Conservation (phyloP, 2,329 filamentous ascomycete genomes). For the Zasmidium angulare region DNA sequence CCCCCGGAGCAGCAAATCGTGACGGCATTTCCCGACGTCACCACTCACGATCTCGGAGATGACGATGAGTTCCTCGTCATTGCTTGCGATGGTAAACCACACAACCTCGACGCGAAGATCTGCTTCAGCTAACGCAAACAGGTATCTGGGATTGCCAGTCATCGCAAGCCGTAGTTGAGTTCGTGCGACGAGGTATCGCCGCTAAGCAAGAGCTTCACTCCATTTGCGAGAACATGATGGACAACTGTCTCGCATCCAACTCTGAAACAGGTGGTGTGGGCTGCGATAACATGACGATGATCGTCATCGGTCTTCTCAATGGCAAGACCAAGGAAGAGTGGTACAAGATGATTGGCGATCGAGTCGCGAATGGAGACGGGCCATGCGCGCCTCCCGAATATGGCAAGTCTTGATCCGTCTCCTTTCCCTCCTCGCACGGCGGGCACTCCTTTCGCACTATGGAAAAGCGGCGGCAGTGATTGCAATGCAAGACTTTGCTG, state of each 20-base stretch:
- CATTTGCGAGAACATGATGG: slow-evolving; percentile 99
- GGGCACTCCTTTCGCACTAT: neutral
- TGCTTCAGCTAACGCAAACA: too few relatives aligned
- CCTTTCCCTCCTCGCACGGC: slow-evolving; percentile 3
- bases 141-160: slow-evolving; percentile 99
- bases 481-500: slow-evolving; percentile 18
- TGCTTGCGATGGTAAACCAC: slow-evolving; percentile 80
- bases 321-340: slow-evolving; percentile 95
- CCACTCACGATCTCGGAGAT: slow-evolving; percentile 81
- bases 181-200: slow-evolving; percentile 92
- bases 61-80: slow-evolving; percentile 96
- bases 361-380: slow-evolving; percentile 94
- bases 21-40: slow-evolving; percentile 93
- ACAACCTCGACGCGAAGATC: too few relatives aligned
- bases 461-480: neutral
- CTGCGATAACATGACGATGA: slow-evolving; percentile 99
- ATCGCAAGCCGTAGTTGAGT: slow-evolving; percentile 94
- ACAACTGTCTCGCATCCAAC: slow-evolving; percentile 97
- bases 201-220: slow-evolving; percentile 91
- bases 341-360: slow-evolving; percentile 93
- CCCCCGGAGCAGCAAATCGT: slow-evolving; percentile 99
- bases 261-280: slow-evolving; percentile 97
- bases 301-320: slow-evolving; percentile 81
- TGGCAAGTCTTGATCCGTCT: slow-evolving; percentile 68
- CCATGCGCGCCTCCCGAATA: slow-evolving; percentile 99